Conservation (phyloP, 2,329 filamentous ascomycete species). For the Fusarium sp. region DNA sequence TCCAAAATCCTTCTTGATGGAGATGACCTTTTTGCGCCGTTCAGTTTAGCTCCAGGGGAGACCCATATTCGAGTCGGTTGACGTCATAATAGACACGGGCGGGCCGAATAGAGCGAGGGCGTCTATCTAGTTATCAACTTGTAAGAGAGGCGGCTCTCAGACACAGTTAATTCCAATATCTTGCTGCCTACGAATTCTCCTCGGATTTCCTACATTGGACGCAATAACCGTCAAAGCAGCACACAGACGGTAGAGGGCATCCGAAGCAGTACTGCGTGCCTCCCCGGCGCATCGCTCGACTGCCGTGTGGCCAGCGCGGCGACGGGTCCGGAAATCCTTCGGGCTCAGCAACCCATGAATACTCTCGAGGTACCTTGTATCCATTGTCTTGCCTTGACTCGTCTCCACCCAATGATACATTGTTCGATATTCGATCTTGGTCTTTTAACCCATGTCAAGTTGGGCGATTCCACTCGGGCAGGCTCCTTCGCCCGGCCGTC, state of each 20-base stretch:
- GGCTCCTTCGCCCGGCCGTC: background rate
- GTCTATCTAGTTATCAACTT: background rate
- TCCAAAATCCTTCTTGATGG: slow-evolving; percentile 1
- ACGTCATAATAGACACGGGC: slow-evolving; percentile 32
- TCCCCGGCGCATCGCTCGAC: slow-evolving; percentile 4
- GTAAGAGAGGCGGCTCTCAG: background rate
- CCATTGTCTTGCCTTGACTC: background rate
- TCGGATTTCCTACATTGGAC: slow-evolving; percentile 26
- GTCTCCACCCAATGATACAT: background rate
- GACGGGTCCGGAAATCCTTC: slow-evolving; percentile 33
- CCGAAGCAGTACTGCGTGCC: background rate
- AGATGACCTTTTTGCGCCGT: slow-evolving; percentile 5
- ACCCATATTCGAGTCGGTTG: slow-evolving; percentile 14
- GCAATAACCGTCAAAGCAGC: background rate
- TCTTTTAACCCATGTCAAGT: background rate
- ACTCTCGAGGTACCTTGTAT: background rate
- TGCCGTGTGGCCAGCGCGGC: slow-evolving; percentile 22
- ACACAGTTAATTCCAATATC: background rate
- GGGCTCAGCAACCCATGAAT: slow-evolving; percentile 1
- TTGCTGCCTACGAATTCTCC: background rate
- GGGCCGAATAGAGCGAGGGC: slow-evolving; percentile 28
- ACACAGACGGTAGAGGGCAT: background rate
- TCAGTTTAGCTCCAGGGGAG: slow-evolving; percentile 12
- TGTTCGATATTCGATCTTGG: background rate
- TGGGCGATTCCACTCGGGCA: background rate